phyloP scores from a whole-genome alignment of 1,139 yeast genomes.

The Kodamaea derodonti region DNA sequence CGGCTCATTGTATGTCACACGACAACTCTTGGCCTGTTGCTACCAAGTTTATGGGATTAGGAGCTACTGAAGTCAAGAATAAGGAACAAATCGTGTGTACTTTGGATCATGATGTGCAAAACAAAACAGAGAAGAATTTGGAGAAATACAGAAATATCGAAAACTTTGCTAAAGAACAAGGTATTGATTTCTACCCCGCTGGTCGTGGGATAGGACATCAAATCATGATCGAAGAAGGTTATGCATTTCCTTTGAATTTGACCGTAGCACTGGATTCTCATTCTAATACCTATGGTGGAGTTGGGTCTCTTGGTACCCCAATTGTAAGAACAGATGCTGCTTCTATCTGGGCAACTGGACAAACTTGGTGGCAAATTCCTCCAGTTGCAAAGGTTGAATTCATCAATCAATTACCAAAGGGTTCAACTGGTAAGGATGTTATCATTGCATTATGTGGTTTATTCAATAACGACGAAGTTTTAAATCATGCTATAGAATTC shows the following conservation, averaged over 20 bases:
- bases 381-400: conserved; percentile 95
- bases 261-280: conserved; percentile 98
- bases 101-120: conserved; percentile 96
- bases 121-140: conserved; percentile 81
- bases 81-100: conserved; percentile 92
- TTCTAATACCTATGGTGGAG: conserved; percentile 96
- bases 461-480: conserved; percentile 92
- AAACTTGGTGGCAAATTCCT: conserved; percentile 99
- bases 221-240: conserved; percentile 97
- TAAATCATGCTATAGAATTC: conserved; percentile 96
- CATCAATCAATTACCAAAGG: conserved; percentile 73
- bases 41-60: conserved; percentile 89
- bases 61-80: conserved; percentile 79
- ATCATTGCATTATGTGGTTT: conserved; percentile 94
- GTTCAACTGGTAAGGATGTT: conserved; percentile 94
- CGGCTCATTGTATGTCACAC: conserved; percentile 98
- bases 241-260: conserved; percentile 89
- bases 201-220: conserved; percentile 99
- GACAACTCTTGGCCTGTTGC: conserved; percentile 99
- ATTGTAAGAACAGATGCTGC: conserved; percentile 99
- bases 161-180: conserved; percentile 82
- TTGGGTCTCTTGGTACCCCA: conserved; percentile 94
- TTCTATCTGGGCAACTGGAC: conserved; percentile 98
- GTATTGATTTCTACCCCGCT: conserved; percentile 97
- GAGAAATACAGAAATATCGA: conserved; percentile 86